These are phyloP conservation scores for Agaricus blazei DNA, from an alignment of 768 basidiomycete genomes.

Conservation along the genomic window DNA sequence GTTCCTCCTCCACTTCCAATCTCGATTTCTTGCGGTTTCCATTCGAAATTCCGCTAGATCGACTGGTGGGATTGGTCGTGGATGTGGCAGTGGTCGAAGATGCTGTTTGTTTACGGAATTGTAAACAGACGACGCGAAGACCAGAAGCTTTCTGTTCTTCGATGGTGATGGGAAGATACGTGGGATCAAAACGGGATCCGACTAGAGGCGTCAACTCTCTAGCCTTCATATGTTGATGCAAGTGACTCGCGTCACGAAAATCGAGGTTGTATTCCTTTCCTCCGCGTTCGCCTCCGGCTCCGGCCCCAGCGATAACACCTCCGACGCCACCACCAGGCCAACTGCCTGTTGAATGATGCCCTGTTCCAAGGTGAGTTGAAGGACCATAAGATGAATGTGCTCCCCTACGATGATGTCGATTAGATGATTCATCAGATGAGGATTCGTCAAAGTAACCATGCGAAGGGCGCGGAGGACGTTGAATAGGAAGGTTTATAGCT, in stretches of 20 bases:
- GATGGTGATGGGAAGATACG: constrained; percentile 5
- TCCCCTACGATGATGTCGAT: not conserved
- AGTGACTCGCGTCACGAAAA: not conserved
- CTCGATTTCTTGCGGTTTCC: not conserved
- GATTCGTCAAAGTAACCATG: not conserved
- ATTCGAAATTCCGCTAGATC: not conserved
- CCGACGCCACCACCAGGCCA: not conserved
- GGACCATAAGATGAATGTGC: not conserved
- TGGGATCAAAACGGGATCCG: constrained; percentile 8
- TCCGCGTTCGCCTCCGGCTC: not conserved
- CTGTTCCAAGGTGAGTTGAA: not conserved
- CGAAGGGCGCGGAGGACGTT: not conserved
- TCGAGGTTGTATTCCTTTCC: constrained; percentile 1
- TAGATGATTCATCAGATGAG: not conserved
- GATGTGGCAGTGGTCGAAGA: not conserved
- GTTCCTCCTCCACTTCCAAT: not conserved
- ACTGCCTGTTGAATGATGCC: not conserved
- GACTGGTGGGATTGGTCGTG: not conserved
- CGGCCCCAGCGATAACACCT: not conserved
- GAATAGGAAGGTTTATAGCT: not conserved
- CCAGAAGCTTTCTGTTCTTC: constrained; percentile 9
- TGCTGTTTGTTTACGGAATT: not conserved
- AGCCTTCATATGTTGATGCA: constrained; percentile 1
- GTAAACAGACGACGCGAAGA: constrained; percentile 6
- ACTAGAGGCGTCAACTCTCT: constrained; percentile 8